Conservation (phyloP, 2,329 filamentous ascomycete genomes). For the Triangularia setosa region DNA sequence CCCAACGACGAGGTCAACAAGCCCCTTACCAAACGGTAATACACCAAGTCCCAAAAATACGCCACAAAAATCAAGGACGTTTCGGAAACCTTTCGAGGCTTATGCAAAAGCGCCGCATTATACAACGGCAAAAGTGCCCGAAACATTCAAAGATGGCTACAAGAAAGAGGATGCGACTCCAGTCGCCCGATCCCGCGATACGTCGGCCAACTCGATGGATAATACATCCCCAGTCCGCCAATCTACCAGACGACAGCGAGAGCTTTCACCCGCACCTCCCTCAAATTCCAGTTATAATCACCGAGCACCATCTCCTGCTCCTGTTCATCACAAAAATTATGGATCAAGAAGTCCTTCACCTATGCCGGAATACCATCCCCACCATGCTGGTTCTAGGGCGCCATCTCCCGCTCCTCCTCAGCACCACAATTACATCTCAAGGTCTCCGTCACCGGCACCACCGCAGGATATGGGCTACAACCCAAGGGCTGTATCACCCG, state of each 20-base stretch:
- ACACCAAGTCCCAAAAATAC: slow-evolving; percentile 52
- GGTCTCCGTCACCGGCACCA: slow-evolving; percentile 12
- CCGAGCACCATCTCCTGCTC: slow-evolving; percentile 40
- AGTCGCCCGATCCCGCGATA: slow-evolving; percentile 32
- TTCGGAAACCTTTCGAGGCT: slow-evolving; percentile 64
- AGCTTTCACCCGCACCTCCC: slow-evolving; percentile 32
- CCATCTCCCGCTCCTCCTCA: slow-evolving; percentile 25
- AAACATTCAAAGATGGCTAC: slow-evolving; percentile 47
- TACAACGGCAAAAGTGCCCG: slow-evolving; percentile 58
- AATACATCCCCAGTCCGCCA: slow-evolving; percentile 24
- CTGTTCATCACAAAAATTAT: slow-evolving; percentile 27
- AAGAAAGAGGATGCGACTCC: slow-evolving; percentile 26
- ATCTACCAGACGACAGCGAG: slow-evolving; percentile 16
- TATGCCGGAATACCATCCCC: neutral
- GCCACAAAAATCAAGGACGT: slow-evolving; percentile 58
- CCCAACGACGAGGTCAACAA: slow-evolving; percentile 62
- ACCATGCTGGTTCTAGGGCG: neutral
- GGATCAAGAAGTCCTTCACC: slow-evolving; percentile 10
- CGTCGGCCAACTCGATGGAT: slow-evolving; percentile 38
- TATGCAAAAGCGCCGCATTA: slow-evolving; percentile 65
- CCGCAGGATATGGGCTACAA: neutral
- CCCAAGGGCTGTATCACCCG: slow-evolving; percentile 7
- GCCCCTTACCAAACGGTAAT: slow-evolving; percentile 55
- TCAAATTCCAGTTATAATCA: slow-evolving; percentile 27
- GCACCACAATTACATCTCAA: slow-evolving; percentile 13